These are phyloP conservation scores for Penicillium turbatum DNA, from an alignment of 495 filamentous ascomycete species.

Conservation along the genomic window DNA sequence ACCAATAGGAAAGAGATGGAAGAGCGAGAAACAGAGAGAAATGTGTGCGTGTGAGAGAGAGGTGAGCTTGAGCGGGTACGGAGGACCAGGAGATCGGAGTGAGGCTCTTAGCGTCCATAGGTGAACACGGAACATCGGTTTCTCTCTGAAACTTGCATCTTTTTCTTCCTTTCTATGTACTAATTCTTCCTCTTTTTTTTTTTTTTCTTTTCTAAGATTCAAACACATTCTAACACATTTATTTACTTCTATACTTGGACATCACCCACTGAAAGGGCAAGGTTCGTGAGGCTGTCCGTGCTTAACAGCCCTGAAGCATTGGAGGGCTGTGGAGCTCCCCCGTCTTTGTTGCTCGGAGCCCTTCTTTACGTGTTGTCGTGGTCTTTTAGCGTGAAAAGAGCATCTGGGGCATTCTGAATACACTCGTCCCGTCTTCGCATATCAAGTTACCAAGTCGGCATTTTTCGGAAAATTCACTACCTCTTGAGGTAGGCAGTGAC, in stretches of 20 bases:
- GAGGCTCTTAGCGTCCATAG: neutral
- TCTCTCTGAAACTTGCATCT: neutral
- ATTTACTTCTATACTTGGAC: neutral
- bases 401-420: no score
- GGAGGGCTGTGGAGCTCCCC: neutral
- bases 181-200: neutral
- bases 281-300: constrained; percentile 34
- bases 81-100: neutral
- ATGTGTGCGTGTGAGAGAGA: no score
- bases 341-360: neutral
- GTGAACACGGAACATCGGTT: neutral
- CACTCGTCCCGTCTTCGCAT: no score
- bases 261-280: constrained; percentile 4
- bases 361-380: neutral
- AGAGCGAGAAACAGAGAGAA: neutral
- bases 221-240: neutral
- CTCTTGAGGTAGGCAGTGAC: neutral
- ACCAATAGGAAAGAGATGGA: neutral
- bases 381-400: no score
- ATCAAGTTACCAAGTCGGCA: no score
- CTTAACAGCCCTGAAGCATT: constrained; percentile 1
- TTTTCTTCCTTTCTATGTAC: no score
- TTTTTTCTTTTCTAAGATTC: neutral
- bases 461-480: neutral
- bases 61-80: neutral